A percentile compares a stretch with the other conserved stretches of the same genome.
phyloP scores from a whole-genome alignment of 345 rosid species.

The Eucalyptus caleyi region DNA sequence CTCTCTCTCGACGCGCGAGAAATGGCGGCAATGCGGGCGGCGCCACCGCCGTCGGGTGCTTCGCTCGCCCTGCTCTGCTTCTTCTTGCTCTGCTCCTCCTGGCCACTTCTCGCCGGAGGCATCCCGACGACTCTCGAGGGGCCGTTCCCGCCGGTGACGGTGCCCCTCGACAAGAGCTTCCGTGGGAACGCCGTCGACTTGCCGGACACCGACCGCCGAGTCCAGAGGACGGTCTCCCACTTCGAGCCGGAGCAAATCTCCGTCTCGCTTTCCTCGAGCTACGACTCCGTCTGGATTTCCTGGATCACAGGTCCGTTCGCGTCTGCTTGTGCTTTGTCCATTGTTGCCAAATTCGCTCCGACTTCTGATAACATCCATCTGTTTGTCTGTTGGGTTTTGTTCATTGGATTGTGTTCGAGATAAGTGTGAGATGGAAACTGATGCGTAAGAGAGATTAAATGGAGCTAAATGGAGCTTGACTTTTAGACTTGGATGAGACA shows the following conservation, averaged over 20 bases:
- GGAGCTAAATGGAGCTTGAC: neutral
- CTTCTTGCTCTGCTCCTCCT: neutral
- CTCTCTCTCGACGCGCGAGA: too few relatives aligned
- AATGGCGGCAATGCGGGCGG: neutral
- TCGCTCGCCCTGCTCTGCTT: neutral
- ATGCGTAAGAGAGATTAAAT: neutral
- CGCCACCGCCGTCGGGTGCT: neutral
- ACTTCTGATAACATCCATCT: neutral
- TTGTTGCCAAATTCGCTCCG: neutral
- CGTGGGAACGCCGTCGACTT: conserved; percentile 64
- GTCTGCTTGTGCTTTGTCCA: neutral
- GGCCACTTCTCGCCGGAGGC: neutral
- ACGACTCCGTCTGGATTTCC: conserved; percentile 71
- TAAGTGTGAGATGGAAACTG: neutral
- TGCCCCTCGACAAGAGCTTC: conserved; percentile 46
- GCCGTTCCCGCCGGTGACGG: conserved; percentile 64
- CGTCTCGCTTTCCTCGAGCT: conserved; percentile 52
- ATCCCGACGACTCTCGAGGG: conserved; percentile 57
- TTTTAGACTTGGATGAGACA: neutral
- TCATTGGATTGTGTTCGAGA: neutral
- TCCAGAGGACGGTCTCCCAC: conserved; percentile 16
- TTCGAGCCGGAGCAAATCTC: conserved; percentile 71
- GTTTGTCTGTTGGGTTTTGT: neutral
- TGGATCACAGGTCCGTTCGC: conserved; percentile 72
- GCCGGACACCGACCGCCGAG: conserved; percentile 59